Evolutionary conservation across 352 stramenopile species (phyloP).

Genomic region (Globisporangium parvum): DNA sequence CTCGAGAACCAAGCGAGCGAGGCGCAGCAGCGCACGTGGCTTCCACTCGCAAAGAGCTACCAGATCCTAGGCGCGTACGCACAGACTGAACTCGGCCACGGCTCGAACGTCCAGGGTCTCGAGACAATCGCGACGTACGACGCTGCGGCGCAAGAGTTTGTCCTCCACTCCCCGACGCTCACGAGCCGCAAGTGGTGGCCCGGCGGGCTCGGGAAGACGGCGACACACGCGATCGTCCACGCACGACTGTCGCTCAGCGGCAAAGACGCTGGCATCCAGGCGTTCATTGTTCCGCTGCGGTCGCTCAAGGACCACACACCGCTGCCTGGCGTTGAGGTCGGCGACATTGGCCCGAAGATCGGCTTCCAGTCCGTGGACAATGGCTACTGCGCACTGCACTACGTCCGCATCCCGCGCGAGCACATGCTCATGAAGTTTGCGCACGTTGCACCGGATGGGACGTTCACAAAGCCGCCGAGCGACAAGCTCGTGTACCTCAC

Average conservation of each 20-base stretch:
- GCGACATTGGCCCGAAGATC: constrained; percentile 92
- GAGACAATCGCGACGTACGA: constrained; percentile 93
- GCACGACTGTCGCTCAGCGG: constrained; percentile 60
- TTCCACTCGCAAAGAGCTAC: constrained; percentile 52
- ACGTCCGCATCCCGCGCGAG: constrained; percentile 80
- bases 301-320: constrained; percentile 71
- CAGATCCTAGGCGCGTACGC: constrained; percentile 89
- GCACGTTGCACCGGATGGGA: constrained; percentile 49
- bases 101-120: constrained; percentile 87
- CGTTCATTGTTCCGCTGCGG: constrained; percentile 91
- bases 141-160: constrained; percentile 85
- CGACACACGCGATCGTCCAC: constrained; percentile 91
- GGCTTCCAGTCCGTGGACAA: constrained; percentile 91
- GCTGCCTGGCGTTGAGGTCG: constrained; percentile 82
- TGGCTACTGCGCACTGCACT: constrained; percentile 82
- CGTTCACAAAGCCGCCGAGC: constrained; percentile 50
- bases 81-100: constrained; percentile 95
- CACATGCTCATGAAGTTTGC: constrained; percentile 49
- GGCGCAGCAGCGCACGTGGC: constrained; percentile 57
- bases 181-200: constrained; percentile 96
- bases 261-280: constrained; percentile 85
- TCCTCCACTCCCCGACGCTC: constrained; percentile 93
- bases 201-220: constrained; percentile 86
- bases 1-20: constrained; percentile 60
- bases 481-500: constrained; percentile 78